Evolutionary conservation across 179 eudicot species (phyloP), one percentile per base, ranked within the genome.

Genomic region (Actinidia arguta): DNA sequence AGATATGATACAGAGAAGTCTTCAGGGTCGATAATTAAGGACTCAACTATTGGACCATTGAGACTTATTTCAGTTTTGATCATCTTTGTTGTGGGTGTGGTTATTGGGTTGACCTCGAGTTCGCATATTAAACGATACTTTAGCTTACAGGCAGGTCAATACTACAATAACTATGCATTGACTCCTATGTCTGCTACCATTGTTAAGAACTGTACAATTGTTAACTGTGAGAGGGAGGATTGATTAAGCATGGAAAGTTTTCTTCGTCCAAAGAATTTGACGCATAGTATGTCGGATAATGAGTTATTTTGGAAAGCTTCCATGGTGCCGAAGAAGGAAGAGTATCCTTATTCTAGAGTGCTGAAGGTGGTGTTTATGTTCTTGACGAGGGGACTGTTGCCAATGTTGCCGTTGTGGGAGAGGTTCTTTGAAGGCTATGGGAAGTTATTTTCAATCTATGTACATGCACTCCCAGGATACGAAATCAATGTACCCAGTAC

Each of bases 221-320:
- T 74, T 22, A 77, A 56, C 39, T 88, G 91, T 59, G 86, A 87
- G 67, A 82, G 62, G 55, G 87, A 80, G 80, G 88, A 85, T 81
- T 89, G 92, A 62, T 85, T 83, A 79, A 86, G 86, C 73, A 86
- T 89, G 44, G 89, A 83, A 2, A 90, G 85, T n/a, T 87, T 89
- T 73, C 69, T 87, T 27, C 78, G 76, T 54, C 96, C 94, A 0
- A 84, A 79, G 78, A 87, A 85, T 68, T 51, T 90, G 87, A 73
- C 56, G 11, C 99, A 95, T 83, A 56, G 85, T 5, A 86, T 95
- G 90, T 64, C 85, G 1, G 99, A 95, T 81, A 87, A 88, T 51
- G 94, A 94, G 82, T 84, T 95, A 44, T 91, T 93, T 81, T 95
- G 98, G 98, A 90, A 94, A 85, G 98, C 98, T 54, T 92, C 98